Evolutionary conservation across 331 rosid genomes (phyloP), one percentile per base, ranked within the genome.

Genomic region (Stylosanthes scabra): DNA sequence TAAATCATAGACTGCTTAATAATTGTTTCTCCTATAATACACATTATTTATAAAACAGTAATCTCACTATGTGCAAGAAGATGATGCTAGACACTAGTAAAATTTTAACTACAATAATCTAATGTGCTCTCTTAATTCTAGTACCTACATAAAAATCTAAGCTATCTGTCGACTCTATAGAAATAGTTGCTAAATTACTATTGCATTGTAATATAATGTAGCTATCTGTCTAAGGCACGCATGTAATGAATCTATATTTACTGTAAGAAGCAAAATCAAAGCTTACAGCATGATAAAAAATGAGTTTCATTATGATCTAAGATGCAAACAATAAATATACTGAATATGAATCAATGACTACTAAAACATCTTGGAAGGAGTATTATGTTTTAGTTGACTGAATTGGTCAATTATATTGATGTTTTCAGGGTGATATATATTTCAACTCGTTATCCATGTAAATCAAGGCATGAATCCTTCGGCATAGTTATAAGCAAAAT

Each of bases 251-350:
- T 20, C 25, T 20, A 20, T 20, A 20, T 20, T 20, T 20, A 20
- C 25, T 20, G 25, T 20, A 20, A 20, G 25, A 20, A 20, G 25
- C 25, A 20, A 20, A 20, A 20, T 20, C 25, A 20, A 20, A 20
- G 25, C 25, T 20, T 20, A 20, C 25, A 20, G 25, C 25, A 20
- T 20, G 25, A 20, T 20, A 51, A 31, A 25, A 71, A 70, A 79
- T 61, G 54, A 69, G 44, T 58, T 45, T 46, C 27, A 52, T 15
- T 62, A 59, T 31, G 77, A 39, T 41, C 45, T 3, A 49, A 68
- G 51, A 63, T 25, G 60, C 40, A 62, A 71, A 70, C 52, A 46
- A 31, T 31, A 31, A 15, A 15, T 29, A 14, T 72, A 14, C 41
- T 28, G 49, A 14, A 74, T 46, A 37, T 9, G 25, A 46, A 10